Base-by-base conservation (phyloP, 2,329 filamentous ascomycete genomes). In the Tolypocladium cylindrosporum region DNA sequence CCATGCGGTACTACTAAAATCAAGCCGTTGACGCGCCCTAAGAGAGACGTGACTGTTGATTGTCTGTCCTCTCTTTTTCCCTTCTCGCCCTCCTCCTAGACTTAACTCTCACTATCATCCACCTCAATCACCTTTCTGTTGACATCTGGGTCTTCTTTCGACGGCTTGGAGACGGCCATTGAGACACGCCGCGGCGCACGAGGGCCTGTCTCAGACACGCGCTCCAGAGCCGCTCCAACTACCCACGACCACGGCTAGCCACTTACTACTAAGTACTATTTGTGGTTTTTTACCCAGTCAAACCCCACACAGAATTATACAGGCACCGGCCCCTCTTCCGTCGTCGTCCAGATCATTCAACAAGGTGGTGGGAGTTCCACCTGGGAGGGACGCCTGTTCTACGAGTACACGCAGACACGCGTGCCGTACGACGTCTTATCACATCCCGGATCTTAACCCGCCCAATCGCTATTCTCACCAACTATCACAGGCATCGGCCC, bases 401-500 rank as follows among this genome's bases (percentile, higher is more conserved):
- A 27, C n/a, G 24, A 31, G 24, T 16, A 50, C 48, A n/a, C 16
- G 4, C 48, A 51, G 53, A 19, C n/a, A 42, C 37, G 40, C 13
- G 27, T n/a, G 52, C 37, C 52, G n/a, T 10, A 41, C 52, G 52
- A 41, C 52, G 52, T 21, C 52, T 27, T 16, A 8, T 27, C 9
- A 8, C 8, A 54, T 50, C 21, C n/a, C 21, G 39, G 37, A 41
- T 27, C 36, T 21, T 37, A 19, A 19, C n/a, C 21, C 21, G 27
- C 52, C 51, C 52, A 54, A 54, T 54, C 52, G 52, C 52, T 31
- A 16, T 27, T 40, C 52, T 54, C 52, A 19, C 10, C 14, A 40
- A 54, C 2, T 55, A 40, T 43, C 58, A 59, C 42, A 55, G 50
- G 51, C 54, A 39, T 56, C 45, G 41, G 34, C 43, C n/a, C 24